Base-by-base conservation (phyloP, 495 filamentous ascomycete species). In the Penicillium tannophilum region DNA sequence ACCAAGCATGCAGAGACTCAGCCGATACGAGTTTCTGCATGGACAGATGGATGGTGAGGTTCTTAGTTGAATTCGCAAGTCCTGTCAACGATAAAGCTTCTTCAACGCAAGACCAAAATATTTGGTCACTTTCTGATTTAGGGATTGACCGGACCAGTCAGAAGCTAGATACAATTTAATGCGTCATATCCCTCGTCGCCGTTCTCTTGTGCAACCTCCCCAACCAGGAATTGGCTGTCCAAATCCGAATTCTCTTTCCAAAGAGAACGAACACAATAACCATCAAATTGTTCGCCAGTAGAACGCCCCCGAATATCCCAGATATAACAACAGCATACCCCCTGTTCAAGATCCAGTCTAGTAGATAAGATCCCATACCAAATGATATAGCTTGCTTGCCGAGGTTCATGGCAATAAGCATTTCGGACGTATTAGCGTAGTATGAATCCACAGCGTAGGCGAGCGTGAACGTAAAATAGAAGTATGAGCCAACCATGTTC, bases 381-480 rank as follows among this genome's bases (percentile, higher is more conserved):
- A 88, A 87, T 51, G 73, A 79, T 47, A 88, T 84, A 5, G 81
- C 79, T 66, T 86, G 83, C 58, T 88, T 88, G n/a, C 85, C 85
- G 24, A 88, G 62, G 59, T 86, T 87, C 83, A 88, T 86, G 3
- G 82, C 83, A 61, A 88, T 88, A 30, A 88, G 71, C 85, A 88
- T 86, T 64, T 88, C 84, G 1, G 73, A 77, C 10, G 79, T 79
- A 52, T 85, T 85, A 2, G 79, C 72, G n/a, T 77, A 75, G 62
- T 86, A 85, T 12, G 73, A 79, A 64, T 86, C 84, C 12, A 86
- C 79, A 1, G 82, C 80, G 48, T 86, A 85, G 4, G 83, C 84
- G 11, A 86, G 71, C n/a, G 81, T 82, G 55, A 85, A 83, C 6
- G 77, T 78, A 67, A 86, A 86, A 58, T 78, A 86, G 57, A 86